A percentile compares a stretch with the other conserved stretches of the same genome.
Conservation (phyloP, 2,329 filamentous ascomycete species). For the Allantophomopsis lycopodina region DNA sequence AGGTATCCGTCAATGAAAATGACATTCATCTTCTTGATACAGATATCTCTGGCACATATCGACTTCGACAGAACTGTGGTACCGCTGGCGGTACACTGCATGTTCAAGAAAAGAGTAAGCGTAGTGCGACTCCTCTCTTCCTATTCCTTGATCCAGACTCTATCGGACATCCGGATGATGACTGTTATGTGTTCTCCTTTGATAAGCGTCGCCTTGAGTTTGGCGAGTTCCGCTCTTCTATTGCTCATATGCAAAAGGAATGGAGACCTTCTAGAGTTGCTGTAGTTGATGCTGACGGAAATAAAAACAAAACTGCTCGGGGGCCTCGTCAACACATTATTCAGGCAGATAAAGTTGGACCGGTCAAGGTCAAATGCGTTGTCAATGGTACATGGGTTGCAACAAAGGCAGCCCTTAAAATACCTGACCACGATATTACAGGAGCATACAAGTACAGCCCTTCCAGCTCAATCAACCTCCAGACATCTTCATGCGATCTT, state of each 20-base stretch:
- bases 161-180: slow-evolving; percentile 27
- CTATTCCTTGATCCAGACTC: slow-evolving; percentile 43
- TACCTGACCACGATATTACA: background rate
- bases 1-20: slow-evolving; percentile 20
- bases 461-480: background rate
- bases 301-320: background rate
- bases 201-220: slow-evolving; percentile 29
- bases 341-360: background rate
- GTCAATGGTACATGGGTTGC: slow-evolving; percentile 4
- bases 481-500: background rate
- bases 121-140: slow-evolving; percentile 23
- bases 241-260: slow-evolving; percentile 29
- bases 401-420: background rate
- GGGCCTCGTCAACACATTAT: background rate
- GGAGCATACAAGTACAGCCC: background rate
- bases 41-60: slow-evolving; percentile 34
- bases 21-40: slow-evolving; percentile 15
- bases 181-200: slow-evolving; percentile 42
- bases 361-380: background rate
- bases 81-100: slow-evolving; percentile 41
- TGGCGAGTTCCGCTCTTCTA: slow-evolving; percentile 26
- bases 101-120: slow-evolving; percentile 4
- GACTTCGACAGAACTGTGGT: slow-evolving; percentile 38
- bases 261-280: slow-evolving; percentile 24
- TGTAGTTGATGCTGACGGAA: slow-evolving; percentile 1